A percentile compares a stretch with the other conserved stretches of the same genome.
Evolutionary conservation across 306 rosid species (phyloP).

Genomic region (Glycine tomentella): DNA sequence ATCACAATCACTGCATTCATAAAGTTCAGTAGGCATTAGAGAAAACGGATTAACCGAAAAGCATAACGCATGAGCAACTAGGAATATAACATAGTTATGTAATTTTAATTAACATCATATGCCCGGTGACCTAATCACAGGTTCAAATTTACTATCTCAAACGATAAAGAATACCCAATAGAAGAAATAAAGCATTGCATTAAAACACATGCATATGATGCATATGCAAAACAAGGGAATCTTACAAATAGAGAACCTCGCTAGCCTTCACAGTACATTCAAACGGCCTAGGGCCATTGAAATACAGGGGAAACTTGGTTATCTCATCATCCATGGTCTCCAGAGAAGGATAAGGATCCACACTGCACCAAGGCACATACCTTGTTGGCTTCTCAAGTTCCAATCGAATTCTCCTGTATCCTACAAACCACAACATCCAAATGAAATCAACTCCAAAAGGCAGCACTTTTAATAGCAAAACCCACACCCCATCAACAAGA

Average conservation of each 20-base stretch:
- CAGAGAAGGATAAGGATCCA: slow-evolving; percentile 70
- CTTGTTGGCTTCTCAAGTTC: slow-evolving; percentile 68
- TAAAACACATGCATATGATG: neutral
- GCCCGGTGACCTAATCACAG: no score
- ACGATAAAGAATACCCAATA: no score
- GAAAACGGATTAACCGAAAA: no score
- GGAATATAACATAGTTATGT: no score
- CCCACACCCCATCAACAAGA: neutral
- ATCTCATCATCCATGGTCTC: slow-evolving; percentile 55
- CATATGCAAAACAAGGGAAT: slow-evolving; percentile 15
- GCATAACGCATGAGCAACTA: no score
- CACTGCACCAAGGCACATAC: slow-evolving; percentile 87
- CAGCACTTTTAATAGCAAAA: neutral
- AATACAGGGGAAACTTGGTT: slow-evolving; percentile 65
- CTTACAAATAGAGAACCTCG: slow-evolving; percentile 85
- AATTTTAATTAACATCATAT: no score
- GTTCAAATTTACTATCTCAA: no score
- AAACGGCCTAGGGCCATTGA: slow-evolving; percentile 72
- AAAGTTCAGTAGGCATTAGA: no score
- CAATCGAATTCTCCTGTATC: slow-evolving; percentile 65
- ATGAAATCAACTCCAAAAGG: slow-evolving; percentile 31
- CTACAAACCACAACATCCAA: slow-evolving; percentile 41
- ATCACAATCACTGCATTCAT: no score
- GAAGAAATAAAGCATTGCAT: neutral
- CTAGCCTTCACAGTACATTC: slow-evolving; percentile 78